Conservation (phyloP, 2,329 filamentous ascomycete genomes). For the Alternaria sp. region DNA sequence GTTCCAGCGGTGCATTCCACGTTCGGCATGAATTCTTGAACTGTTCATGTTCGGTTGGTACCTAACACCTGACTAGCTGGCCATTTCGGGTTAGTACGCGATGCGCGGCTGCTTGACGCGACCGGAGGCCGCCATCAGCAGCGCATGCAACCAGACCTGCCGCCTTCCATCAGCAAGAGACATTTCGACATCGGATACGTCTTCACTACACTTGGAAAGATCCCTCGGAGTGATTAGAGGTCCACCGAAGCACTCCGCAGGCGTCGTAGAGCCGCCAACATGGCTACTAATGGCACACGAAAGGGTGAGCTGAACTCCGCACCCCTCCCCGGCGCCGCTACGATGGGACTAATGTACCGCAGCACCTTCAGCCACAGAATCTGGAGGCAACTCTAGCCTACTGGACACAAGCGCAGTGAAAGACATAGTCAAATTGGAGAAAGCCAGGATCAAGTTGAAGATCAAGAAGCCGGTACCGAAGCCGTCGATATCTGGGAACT, state of each 20-base stretch:
- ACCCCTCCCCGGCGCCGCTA: constrained; percentile 19
- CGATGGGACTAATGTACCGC: constrained; percentile 26
- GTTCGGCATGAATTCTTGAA: not conserved
- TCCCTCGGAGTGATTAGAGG: not conserved
- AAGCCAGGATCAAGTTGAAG: constrained; percentile 50
- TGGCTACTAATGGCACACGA: constrained; percentile 48
- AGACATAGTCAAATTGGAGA: constrained; percentile 46
- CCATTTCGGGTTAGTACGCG: constrained; percentile 14
- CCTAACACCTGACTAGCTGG: not conserved
- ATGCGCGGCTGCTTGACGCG: constrained; percentile 15
- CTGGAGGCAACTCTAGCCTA: constrained; percentile 22
- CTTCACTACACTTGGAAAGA: not conserved
- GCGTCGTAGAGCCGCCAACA: constrained; percentile 29
- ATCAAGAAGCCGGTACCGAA: constrained; percentile 69
- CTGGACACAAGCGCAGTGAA: constrained; percentile 41
- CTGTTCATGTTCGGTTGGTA: not conserved
- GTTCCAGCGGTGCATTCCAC: not conserved
- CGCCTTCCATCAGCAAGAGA: constrained; percentile 26
- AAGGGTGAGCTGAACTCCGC: constrained; percentile 40
- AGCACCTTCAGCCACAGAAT: constrained; percentile 33
- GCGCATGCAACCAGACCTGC: constrained; percentile 16
- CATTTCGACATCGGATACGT: constrained; percentile 13
- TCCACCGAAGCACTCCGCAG: constrained; percentile 45
- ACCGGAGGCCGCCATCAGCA: constrained; percentile 9
- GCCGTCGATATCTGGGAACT: constrained; percentile 71